A percentile compares a stretch with the other conserved stretches of the same genome.
These are phyloP conservation scores for Trametes polyzona DNA, from an alignment of 1,284 basidiomycete species.

Conservation along the genomic window DNA sequence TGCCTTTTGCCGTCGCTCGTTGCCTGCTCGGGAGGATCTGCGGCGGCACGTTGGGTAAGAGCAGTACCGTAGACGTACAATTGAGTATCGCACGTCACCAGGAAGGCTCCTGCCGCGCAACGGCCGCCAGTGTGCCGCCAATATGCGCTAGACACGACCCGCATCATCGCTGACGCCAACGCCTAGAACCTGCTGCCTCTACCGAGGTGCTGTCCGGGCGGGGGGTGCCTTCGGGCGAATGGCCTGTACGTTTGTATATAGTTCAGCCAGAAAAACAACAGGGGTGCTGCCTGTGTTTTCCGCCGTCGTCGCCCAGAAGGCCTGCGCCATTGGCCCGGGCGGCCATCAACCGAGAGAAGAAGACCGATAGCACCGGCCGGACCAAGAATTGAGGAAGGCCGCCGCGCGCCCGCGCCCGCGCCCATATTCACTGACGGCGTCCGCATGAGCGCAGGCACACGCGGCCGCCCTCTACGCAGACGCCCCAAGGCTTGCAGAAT, in stretches of 20 bases:
- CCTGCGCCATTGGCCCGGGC: neutral
- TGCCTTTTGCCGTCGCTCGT: neutral
- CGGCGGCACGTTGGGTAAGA: neutral
- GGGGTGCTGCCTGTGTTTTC: neutral
- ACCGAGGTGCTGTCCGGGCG: no score
- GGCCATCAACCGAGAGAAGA: slow-evolving; percentile 3
- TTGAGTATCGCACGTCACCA: neutral
- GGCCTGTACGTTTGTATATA: no score
- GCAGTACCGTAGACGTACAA: neutral
- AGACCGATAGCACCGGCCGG: slow-evolving; percentile 6
- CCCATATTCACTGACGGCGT: neutral
- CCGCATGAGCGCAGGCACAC: slow-evolving; percentile 11
- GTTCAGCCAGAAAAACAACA: neutral
- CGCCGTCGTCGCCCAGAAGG: neutral
- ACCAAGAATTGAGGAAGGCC: neutral
- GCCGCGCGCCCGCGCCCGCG: slow-evolving; percentile 4
- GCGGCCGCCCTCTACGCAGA: neutral
- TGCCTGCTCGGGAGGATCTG: neutral
- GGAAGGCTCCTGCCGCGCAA: neutral
- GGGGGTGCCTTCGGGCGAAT: no score
- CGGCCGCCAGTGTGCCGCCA: no score
- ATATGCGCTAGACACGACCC: no score
- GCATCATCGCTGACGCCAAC: neutral
- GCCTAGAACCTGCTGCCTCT: neutral
- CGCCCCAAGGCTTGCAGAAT: no score